A percentile compares a stretch with the other conserved stretches of the same genome.
phyloP scores from a whole-genome alignment of 2,329 filamentous ascomycete species.

The Amylocarpus encephaloides region DNA sequence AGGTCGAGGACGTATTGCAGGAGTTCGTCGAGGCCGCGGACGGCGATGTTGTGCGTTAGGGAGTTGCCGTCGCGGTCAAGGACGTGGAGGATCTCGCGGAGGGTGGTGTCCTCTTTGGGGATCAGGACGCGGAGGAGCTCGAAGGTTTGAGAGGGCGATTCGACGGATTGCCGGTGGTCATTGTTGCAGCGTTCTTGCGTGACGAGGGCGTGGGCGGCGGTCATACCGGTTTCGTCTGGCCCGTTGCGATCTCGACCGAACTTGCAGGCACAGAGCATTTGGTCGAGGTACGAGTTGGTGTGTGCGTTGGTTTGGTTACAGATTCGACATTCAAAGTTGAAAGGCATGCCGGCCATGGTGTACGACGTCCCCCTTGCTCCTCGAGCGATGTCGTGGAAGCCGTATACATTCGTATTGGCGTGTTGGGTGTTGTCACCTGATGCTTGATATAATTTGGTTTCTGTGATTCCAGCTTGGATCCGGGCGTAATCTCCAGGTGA shows the following conservation, averaged over 20 bases:
- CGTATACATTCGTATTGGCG: conserved; percentile 9
- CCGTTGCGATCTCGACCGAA: conserved; percentile 19
- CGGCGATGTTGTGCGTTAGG: conserved; percentile 19
- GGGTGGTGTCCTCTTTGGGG: conserved; percentile 9
- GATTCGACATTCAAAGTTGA: conserved; percentile 16
- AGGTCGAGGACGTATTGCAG: conserved; percentile 17
- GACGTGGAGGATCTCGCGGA: conserved; percentile 19
- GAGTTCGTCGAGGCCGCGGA: conserved; percentile 17
- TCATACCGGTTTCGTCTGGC: conserved; percentile 20
- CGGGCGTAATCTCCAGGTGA: conserved; percentile 12
- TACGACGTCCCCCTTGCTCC: conserved; percentile 16
- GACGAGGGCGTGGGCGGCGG: conserved; percentile 19
- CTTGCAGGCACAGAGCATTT: conserved; percentile 18
- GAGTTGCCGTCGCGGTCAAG: conserved; percentile 20
- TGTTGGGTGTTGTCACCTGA: not conserved
- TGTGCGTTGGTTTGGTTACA: conserved; percentile 17
- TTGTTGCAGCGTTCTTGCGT: conserved; percentile 14
- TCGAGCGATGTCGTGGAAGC: conserved; percentile 22
- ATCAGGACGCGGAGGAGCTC: conserved; percentile 17
- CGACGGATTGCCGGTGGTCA: conserved; percentile 8
- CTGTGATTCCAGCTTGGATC: conserved; percentile 19
- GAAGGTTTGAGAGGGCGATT: conserved; percentile 14
- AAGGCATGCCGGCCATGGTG: conserved; percentile 6
- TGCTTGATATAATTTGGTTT: conserved; percentile 13
- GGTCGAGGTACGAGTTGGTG: conserved; percentile 18